These are phyloP conservation scores for Gracilaria gracilis DNA, from an alignment of 23 red algal species.

Conservation along the genomic window DNA sequence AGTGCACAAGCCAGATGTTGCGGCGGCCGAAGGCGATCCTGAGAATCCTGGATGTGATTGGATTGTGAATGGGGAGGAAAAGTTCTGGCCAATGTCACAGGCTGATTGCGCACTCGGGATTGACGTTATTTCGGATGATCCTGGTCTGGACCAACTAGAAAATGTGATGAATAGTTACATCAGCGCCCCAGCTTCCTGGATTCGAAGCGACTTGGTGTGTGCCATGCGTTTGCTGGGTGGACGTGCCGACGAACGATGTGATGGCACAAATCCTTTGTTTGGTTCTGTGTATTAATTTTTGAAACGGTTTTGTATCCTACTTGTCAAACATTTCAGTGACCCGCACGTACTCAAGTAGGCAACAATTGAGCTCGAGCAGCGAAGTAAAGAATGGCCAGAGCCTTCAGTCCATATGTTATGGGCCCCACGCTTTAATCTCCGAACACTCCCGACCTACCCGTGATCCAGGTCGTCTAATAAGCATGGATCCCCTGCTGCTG, in stretches of 20 bases:
- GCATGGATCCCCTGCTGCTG: no score
- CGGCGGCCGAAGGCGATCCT: not conserved
- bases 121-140: not conserved
- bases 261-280: not conserved
- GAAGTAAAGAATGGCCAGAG: no score
- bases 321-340: no score
- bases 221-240: not conserved
- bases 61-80: not conserved
- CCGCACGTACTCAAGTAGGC: no score
- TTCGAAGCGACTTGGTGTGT: not conserved
- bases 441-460: no score
- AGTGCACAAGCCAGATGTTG: not conserved
- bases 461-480: no score
- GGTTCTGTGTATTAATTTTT: constrained; percentile 6
- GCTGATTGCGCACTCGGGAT: constrained; percentile 23
- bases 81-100: constrained; percentile 14
- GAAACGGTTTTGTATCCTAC: no score
- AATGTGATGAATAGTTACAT: constrained; percentile 8
- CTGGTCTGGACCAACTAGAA: not conserved
- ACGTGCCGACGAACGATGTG: not conserved
- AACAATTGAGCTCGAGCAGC: no score
- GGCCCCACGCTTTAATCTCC: no score
- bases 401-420: no score
- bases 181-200: not conserved
- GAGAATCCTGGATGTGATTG: constrained; percentile 16